Evolutionary conservation across 2,329 filamentous ascomycete genomes (phyloP), one percentile per base, ranked within the genome.

Genomic region (Colletotrichum simmondsii): DNA sequence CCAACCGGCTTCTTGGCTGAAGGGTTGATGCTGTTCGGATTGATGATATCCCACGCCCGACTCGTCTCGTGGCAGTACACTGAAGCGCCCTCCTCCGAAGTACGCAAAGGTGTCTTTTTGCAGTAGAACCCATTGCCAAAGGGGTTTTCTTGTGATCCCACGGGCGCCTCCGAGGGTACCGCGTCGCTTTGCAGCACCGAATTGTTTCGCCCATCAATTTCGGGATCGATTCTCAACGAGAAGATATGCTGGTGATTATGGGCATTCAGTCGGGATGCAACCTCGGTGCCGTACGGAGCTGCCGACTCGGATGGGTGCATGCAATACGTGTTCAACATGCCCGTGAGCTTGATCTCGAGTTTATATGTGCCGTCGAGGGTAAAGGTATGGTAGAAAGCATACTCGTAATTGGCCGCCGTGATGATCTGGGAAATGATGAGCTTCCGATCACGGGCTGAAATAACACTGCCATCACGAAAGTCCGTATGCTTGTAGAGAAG

Each of bases 401-500:
- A 94, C 78, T 94, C 92, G 81, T 94, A 94, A 83, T 94, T 94
- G 30, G 92, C 92, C 2, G 92, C 92, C 0, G 92, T 94, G 84
- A 94, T 94, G 79, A 94, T 90, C 71, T 94, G 92, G 37, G 90
- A 92, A 78, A 94, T 88, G 78, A 94, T 86, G 63, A 94, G 87
- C 78, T 93, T 94, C 67, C 92, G 90, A n/a, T 90, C 92, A 53
- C 92, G 89, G 6, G 92, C 94, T 5, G 94, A 91, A 11, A 93
- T 91, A 57, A 89, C 87, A 3, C 89, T 92, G 60, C 92, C 90
- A 77, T 94, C 92, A 56, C 92, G 90, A 87, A 94, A 94, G 79
- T 94, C 92, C 22, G 90, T 93, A 81, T 93, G 91, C 81, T 94
- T 94, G 87, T 93, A 94, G 2, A 94, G 83, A 64, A 94, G 93